Evolutionary conservation across 2,329 filamentous ascomycete genomes (phyloP).

Genomic region (Penicillium capsulatum): DNA sequence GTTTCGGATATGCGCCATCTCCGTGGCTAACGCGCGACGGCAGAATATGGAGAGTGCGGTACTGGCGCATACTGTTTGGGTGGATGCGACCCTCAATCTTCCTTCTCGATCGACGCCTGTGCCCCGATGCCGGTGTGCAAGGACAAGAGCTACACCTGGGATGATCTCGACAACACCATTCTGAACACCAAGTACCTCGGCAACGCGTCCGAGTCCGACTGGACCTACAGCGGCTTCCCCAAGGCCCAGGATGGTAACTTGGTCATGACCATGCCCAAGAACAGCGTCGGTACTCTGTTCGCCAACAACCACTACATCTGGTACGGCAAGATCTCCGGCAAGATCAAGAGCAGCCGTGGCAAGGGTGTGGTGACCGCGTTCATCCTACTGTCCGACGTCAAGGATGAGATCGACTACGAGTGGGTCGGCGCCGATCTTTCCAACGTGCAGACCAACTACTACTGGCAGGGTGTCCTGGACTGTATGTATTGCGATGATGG

Average conservation of each 20-base stretch:
- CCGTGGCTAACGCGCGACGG: slow-evolving; percentile 12
- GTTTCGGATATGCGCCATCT: not conserved
- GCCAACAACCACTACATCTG: slow-evolving; percentile 85
- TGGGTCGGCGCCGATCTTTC: slow-evolving; percentile 77
- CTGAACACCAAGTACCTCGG: slow-evolving; percentile 81
- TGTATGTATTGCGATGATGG: slow-evolving; percentile 67
- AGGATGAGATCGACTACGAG: slow-evolving; percentile 98
- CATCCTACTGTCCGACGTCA: slow-evolving; percentile 89
- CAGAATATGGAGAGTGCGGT: slow-evolving; percentile 90
- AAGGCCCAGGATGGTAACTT: slow-evolving; percentile 59
- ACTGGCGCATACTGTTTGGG: slow-evolving; percentile 92
- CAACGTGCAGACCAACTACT: slow-evolving; percentile 89
- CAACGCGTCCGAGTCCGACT: slow-evolving; percentile 73
- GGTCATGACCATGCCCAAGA: slow-evolving; percentile 82
- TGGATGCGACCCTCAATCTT: slow-evolving; percentile 85
- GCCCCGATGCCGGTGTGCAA: slow-evolving; percentile 78
- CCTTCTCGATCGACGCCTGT: slow-evolving; percentile 77
- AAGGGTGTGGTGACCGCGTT: slow-evolving; percentile 93
- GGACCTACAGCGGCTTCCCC: slow-evolving; percentile 80
- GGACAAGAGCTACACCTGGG: slow-evolving; percentile 68
- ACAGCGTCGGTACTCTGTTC: slow-evolving; percentile 81
- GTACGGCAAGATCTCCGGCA: slow-evolving; percentile 91
- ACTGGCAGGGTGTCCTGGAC: slow-evolving; percentile 87
- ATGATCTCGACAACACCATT: slow-evolving; percentile 64
- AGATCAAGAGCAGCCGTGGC: slow-evolving; percentile 77